Percentiles rank a stretch among this genome's conserved stretches.
Conservation (phyloP, 1,284 basidiomycete genomes). For the Leccinum angustisporum region DNA sequence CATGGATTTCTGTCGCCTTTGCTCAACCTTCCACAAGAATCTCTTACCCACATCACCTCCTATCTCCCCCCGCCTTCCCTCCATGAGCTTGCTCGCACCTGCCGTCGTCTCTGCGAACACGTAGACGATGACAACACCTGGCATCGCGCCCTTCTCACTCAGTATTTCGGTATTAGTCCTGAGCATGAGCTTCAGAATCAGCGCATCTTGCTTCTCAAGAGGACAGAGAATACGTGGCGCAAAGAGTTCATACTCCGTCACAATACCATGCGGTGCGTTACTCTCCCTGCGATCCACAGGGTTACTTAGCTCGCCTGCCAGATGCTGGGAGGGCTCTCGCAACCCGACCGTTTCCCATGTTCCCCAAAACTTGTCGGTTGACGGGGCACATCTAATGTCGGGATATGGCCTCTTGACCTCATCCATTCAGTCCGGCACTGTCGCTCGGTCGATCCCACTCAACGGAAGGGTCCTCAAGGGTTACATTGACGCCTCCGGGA, state of each 20-base stretch:
- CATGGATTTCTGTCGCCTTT: conserved; percentile 52
- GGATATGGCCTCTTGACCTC: conserved; percentile 60
- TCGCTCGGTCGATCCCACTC: conserved; percentile 72
- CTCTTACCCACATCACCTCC: conserved; percentile 77
- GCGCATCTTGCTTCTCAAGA: conserved; percentile 54
- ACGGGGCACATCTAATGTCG: conserved; percentile 58
- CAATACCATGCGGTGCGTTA: conserved; percentile 51
- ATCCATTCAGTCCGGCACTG: conserved; percentile 70
- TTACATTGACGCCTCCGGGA: conserved; percentile 68
- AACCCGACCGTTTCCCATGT: conserved; percentile 59
- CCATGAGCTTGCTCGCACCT: conserved; percentile 56
- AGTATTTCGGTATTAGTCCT: conserved; percentile 66
- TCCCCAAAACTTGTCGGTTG: conserved; percentile 57
- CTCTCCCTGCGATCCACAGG: not conserved
- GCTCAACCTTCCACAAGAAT: conserved; percentile 66
- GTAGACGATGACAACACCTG: conserved; percentile 81
- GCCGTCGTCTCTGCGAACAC: conserved; percentile 58
- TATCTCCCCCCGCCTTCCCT: conserved; percentile 70
- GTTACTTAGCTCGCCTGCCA: conserved; percentile 31
- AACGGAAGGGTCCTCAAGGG: conserved; percentile 72
- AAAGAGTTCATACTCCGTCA: conserved; percentile 63
- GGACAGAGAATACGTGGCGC: conserved; percentile 62
- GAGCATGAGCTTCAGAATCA: conserved; percentile 51
- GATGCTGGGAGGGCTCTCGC: conserved; percentile 72
- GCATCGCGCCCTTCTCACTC: conserved; percentile 75